phyloP scores from a whole-genome alignment of 305 asterid species.

The Fraxinus sp. region DNA sequence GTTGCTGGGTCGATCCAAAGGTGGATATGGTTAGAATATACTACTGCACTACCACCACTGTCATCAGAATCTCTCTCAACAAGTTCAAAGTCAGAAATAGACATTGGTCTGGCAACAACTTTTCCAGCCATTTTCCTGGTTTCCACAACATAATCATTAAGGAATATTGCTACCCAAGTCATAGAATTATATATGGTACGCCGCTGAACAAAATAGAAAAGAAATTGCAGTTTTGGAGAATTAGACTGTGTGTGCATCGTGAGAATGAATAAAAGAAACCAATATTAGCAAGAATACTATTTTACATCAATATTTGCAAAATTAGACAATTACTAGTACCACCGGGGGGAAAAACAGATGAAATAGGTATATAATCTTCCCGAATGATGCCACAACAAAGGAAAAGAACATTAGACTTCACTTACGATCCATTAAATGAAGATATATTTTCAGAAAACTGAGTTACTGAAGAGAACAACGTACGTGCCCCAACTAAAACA shows the following conservation, averaged over 20 bases:
- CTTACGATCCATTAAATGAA: background rate
- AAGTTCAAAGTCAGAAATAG: constrained; percentile 70
- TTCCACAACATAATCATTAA: constrained; percentile 16
- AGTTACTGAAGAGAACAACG: background rate
- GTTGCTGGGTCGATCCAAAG: constrained; percentile 72
- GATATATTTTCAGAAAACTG: background rate
- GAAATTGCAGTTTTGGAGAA: background rate
- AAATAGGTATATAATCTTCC: background rate
- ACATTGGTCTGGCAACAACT: constrained; percentile 38
- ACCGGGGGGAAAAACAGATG: background rate
- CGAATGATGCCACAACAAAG: background rate
- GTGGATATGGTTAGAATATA: constrained; percentile 44
- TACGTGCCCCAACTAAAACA: constrained; percentile 8
- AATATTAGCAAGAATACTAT: background rate
- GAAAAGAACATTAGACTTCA: background rate
- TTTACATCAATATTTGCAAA: constrained; percentile 14
- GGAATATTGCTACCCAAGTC: constrained; percentile 8
- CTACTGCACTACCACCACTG: constrained; percentile 26
- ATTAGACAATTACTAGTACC: background rate
- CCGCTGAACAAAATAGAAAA: background rate
- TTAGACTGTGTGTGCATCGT: background rate
- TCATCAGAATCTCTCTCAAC: constrained; percentile 67
- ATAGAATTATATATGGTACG: background rate
- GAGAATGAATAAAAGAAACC: constrained; percentile 13
- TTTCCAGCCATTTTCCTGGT: constrained; percentile 64